Base-by-base conservation (phyloP, 352 stramenopile species). In the Phytophthora litchii region DNA sequence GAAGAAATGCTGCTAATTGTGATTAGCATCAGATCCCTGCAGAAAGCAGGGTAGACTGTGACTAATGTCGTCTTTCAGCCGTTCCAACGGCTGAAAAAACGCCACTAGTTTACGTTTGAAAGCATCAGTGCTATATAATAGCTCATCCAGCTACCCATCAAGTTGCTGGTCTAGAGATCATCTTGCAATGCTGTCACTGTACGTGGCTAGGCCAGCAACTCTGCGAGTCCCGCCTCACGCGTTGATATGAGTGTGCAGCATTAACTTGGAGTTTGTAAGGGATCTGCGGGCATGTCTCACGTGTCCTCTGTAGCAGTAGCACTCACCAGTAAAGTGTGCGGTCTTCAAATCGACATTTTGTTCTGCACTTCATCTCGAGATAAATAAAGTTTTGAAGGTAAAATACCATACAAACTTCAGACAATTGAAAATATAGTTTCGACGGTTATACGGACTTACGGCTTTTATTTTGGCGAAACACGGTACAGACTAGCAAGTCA, bases 401-500 rank as follows among this genome's bases (percentile, higher is more conserved):
- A n/a, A n/a, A n/a, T n/a, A n/a, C n/a, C n/a, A n/a, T n/a, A n/a
- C n/a, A n/a, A n/a, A n/a, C n/a, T n/a, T n/a, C n/a, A n/a, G n/a
- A n/a, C n/a, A n/a, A n/a, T n/a, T n/a, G n/a, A 5, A 27, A 27
- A 27, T 27, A 27, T 5, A 5, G 23, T 27, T 27, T 27, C 3
- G 23, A 27, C 23, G 5, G 9, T 21, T 34, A 27, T 44, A 17
- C 16, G 14, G n/a, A n/a, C n/a, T n/a, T n/a, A n/a, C n/a, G n/a
- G n/a, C n/a, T n/a, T n/a, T n/a, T n/a, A n/a, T n/a, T n/a, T 27
- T 27, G 23, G 23, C 5, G 3, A 5, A 27, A 27, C 5, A 27
- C 23, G 23, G 23, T 27, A 27, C 38, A 60, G 27, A 42, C 42
- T n/a, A 59, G 34, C 32, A 45, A 58, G 38, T 57, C 49, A 58